These are phyloP conservation scores for rapeseed (Brassica napus) DNA, from an alignment of 345 rosid species.

Conservation along the genomic window Da-Ae NC_063452.1:12291501-12292000, in stretches of 20 bases:
- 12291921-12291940: conserved; percentile 76
- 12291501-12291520: conserved; percentile 88
- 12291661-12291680: conserved; percentile 40
- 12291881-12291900: conserved; percentile 58
- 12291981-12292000: conserved; percentile 64
- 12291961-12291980: conserved; percentile 65
- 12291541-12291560: conserved; percentile 77
- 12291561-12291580: conserved; percentile 63
- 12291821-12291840: conserved; percentile 55
- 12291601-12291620: conserved; percentile 49
- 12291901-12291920: conserved; percentile 64
- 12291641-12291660: conserved; percentile 53
- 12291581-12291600: conserved; percentile 64
- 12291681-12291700: conserved; percentile 48
- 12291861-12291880: conserved; percentile 64
- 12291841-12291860: conserved; percentile 64
- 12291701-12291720: conserved; percentile 51
- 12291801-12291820: conserved; percentile 63
- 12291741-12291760: conserved; percentile 57
- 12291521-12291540: conserved; percentile 90
- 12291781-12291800: conserved; percentile 5
- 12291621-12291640: conserved; percentile 54
- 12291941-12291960: conserved; percentile 69
- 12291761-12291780: conserved; percentile 42
- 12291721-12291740: conserved; percentile 53